Conservation (phyloP, 345 rosid genomes). For the Xanthoceras sorbifolium region DNA sequence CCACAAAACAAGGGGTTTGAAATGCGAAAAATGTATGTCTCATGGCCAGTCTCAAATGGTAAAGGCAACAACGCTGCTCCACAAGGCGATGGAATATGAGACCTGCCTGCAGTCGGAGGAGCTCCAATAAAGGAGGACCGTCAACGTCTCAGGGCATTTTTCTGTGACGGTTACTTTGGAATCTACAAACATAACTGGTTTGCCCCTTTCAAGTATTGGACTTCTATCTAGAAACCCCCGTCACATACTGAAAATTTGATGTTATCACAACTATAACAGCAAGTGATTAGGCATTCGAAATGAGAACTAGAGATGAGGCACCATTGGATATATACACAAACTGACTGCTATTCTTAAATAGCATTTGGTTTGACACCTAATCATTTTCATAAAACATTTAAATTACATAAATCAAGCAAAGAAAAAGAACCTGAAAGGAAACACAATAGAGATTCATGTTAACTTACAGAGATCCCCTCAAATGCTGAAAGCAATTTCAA, state of each 20-base stretch:
- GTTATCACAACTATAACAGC: background rate
- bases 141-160: background rate
- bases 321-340: background rate
- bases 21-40: background rate
- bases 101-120: background rate
- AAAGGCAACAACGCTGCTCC: background rate
- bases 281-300: background rate
- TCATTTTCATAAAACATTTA: too few species aligned
- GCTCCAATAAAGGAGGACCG: background rate
- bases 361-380: too few species aligned
- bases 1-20: background rate
- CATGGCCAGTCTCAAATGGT: conserved; percentile 4
- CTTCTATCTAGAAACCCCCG: background rate
- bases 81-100: background rate
- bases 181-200: background rate
- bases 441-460: too few species aligned
- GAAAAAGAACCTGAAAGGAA: too few species aligned
- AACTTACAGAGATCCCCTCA: too few species aligned
- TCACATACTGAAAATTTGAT: background rate
- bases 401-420: too few species aligned
- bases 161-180: background rate
- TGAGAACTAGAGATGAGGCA: background rate
- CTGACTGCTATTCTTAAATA: background rate
- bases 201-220: background rate
- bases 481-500: too few species aligned